Base-by-base conservation (phyloP, 495 filamentous ascomycete genomes). In the Xylaria bambusicola region DNA sequence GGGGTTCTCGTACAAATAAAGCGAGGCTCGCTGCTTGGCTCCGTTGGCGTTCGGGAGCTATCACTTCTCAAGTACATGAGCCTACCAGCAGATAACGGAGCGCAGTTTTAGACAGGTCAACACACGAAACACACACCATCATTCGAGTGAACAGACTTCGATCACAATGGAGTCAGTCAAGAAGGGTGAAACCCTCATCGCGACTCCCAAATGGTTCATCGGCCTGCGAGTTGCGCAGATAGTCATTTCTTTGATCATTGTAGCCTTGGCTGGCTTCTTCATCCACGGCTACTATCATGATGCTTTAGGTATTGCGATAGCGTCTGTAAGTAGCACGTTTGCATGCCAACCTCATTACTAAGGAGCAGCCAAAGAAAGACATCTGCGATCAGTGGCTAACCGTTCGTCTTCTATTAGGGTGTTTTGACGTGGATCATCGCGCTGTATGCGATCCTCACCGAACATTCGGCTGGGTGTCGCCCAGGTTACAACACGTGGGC, bases 361-460 rank as follows among this genome's bases (percentile, higher is more conserved):
- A 10, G 29, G 29, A 21, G 35, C n/a, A 40, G 23, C 10, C 3
- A 17, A 35, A 38, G 6, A 23, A 35, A 46, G 4, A 12, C 15
- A 10, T n/a, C 36, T 21, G 12, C 44, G 15, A 8, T 18, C 33
- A 61, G 31, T 26, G 8, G 13, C 44, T 42, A 6, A 54, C 27
- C 18, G n/a, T 12, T 29, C 41, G 13, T 7, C 13, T 13, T 12
- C 1, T 3, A 17, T 52, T 18, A 82, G 79, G 62, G 64, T 42
- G 21, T 82, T 36, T 75, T 80, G 58, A 81, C 79, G 6, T 77
- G 73, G 73, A 64, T 79, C 47, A 64, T 79, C 9, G 67, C 68
- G 38, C 46, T 63, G 1, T 82, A 79, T 54, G 63, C 62, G 17
- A 60, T 82, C 53, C 61, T 78, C 5, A 62, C 72, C 2, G 76